Percentiles rank a stretch among this genome's conserved stretches.
phyloP scores from a whole-genome alignment of 192 early-diverging fungal species.

The Irineochytrium annulatum region DNA sequence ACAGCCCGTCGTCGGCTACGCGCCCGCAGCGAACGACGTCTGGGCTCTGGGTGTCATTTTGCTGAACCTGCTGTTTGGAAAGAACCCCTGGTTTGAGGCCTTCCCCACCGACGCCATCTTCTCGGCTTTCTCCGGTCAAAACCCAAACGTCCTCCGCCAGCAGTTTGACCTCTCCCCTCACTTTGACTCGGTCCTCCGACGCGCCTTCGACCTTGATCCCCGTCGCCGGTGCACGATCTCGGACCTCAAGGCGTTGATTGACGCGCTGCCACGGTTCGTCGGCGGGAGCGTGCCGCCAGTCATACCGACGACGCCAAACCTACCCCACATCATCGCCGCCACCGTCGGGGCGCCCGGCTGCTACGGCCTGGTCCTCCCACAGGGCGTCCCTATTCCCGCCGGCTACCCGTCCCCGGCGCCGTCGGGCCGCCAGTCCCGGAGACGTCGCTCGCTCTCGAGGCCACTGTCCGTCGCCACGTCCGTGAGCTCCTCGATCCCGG shows the following conservation, averaged over 20 bases:
- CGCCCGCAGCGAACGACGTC: slow-evolving; percentile 75
- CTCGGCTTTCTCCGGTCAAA: slow-evolving; percentile 38
- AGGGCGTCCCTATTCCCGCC: neutral
- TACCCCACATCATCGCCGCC: neutral
- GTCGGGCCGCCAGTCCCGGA: neutral
- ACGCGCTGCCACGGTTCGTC: slow-evolving; percentile 20
- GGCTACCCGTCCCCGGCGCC: slow-evolving; percentile 1
- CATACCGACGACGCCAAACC: neutral
- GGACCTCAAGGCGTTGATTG: slow-evolving; percentile 22
- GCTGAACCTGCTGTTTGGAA: slow-evolving; percentile 80
- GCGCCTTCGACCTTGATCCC: slow-evolving; percentile 66
- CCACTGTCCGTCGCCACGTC: neutral
- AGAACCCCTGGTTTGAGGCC: slow-evolving; percentile 72
- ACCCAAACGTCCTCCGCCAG: slow-evolving; percentile 30
- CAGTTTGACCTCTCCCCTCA: slow-evolving; percentile 55
- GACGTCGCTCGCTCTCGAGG: neutral
- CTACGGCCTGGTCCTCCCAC: slow-evolving; percentile 4
- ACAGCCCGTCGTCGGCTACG: slow-evolving; percentile 48
- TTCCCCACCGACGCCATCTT: slow-evolving; percentile 69
- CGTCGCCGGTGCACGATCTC: slow-evolving; percentile 17
- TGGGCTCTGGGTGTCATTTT: slow-evolving; percentile 88
- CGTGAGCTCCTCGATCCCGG: slow-evolving; percentile 1
- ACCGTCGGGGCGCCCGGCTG: neutral
- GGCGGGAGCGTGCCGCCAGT: slow-evolving; percentile 5
- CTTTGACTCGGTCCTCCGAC: slow-evolving; percentile 64